These are phyloP conservation scores for Mucor irregularis DNA, from an alignment of 371 early-diverging fungal genomes.

Conservation along the genomic window DNA sequence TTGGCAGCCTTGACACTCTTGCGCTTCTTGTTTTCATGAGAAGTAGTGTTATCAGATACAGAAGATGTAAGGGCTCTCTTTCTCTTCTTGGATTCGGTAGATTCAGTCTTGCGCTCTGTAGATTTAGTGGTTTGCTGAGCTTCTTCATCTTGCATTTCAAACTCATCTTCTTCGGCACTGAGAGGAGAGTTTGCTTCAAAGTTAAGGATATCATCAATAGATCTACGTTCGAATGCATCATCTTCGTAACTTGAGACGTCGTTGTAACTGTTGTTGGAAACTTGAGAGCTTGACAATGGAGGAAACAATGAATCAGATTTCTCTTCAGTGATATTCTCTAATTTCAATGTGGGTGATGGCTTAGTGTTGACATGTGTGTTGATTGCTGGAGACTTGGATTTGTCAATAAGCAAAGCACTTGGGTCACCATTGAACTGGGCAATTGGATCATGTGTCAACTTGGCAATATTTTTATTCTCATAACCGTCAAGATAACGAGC, in stretches of 20 bases:
- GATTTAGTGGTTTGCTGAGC: not conserved
- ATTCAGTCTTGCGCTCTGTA: not conserved
- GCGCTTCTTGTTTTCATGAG: not conserved
- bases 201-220: not conserved
- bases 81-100: not conserved
- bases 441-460: conserved; percentile 12
- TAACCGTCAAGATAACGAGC: conserved; percentile 12
- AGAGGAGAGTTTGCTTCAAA: conserved; percentile 11
- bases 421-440: conserved; percentile 25
- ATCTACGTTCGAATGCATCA: not conserved
- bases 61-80: too few species aligned
- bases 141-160: not conserved
- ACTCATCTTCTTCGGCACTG: conserved; percentile 4
- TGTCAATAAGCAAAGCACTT: conserved; percentile 20
- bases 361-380: not conserved
- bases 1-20: not conserved
- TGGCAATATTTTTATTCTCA: not conserved
- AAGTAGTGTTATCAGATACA: not conserved
- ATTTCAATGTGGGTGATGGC: conserved; percentile 9
- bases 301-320: conserved; percentile 13
- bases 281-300: conserved; percentile 9
- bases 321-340: conserved; percentile 6
- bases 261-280: not conserved
- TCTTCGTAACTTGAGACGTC: not conserved
- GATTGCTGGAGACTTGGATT: conserved; percentile 13